Percentiles rank a stretch among this genome's conserved stretches.
phyloP scores from a whole-genome alignment of 805 yeast genomes.

The Hanseniaspora hatyaiensis region DNA sequence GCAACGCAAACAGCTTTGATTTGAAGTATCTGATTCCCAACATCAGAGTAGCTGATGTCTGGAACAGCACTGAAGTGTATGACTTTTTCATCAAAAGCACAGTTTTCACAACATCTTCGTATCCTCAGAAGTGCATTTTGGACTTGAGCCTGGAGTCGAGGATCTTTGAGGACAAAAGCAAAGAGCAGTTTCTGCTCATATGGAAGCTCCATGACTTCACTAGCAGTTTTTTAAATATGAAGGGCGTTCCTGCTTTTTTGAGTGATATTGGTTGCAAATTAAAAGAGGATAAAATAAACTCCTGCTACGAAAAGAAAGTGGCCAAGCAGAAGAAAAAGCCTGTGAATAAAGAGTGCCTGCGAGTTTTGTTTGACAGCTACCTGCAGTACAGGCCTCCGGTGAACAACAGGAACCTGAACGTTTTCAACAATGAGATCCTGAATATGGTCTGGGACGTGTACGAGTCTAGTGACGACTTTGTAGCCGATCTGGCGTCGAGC shows the following conservation, averaged over 20 bases:
- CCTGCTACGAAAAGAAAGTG: too few species aligned
- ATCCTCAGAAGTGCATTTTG: not conserved
- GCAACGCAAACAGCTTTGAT: conserved; percentile 15
- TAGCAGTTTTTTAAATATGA: conserved; percentile 27
- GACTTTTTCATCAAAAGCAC: conserved; percentile 25
- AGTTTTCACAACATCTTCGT: conserved; percentile 19
- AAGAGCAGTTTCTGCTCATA: conserved; percentile 32
- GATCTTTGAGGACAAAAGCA: conserved; percentile 14
- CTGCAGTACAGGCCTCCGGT: conserved; percentile 29
- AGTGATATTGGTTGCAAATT: not conserved
- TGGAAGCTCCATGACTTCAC: conserved; percentile 36
- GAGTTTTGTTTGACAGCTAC: conserved; percentile 25
- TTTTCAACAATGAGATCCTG: conserved; percentile 25
- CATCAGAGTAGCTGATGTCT: not conserved
- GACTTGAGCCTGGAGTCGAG: not conserved
- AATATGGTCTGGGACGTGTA: conserved; percentile 24
- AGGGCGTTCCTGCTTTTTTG: conserved; percentile 25
- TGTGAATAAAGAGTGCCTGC: conserved; percentile 23
- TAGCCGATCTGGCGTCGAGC: conserved; percentile 19
- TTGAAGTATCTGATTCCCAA: conserved; percentile 18
- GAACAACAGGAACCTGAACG: conserved; percentile 23
- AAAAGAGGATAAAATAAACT: not conserved
- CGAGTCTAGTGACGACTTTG: conserved; percentile 21
- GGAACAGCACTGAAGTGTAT: conserved; percentile 18
- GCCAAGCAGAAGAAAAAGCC: too few species aligned